Percentiles rank a stretch among this genome's conserved stretches.
These are phyloP conservation scores for Gynostemma pentaphyllum DNA, from an alignment of 306 rosid species.

Conservation along the genomic window DNA sequence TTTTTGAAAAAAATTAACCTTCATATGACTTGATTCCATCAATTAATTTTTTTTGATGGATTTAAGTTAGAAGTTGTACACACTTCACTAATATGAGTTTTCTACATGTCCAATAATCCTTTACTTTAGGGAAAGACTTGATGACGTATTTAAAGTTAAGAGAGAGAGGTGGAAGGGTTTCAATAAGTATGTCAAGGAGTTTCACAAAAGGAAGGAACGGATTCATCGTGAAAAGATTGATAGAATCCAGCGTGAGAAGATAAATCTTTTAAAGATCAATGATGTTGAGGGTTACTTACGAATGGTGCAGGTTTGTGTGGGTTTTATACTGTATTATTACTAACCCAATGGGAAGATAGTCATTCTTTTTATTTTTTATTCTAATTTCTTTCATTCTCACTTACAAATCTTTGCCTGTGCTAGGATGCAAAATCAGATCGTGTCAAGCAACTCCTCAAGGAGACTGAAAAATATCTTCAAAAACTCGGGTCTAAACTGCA, in stretches of 20 bases:
- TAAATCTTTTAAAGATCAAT: slow-evolving; percentile 90
- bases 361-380: neutral
- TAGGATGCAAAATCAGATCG: slow-evolving; percentile 99
- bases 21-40: neutral
- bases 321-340: slow-evolving; percentile 5
- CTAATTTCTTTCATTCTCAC: neutral
- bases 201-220: slow-evolving; percentile 93
- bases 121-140: slow-evolving; percentile 78
- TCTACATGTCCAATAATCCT: slow-evolving; percentile 14
- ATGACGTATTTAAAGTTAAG: slow-evolving; percentile 78
- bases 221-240: slow-evolving; percentile 97
- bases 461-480: slow-evolving; percentile 96
- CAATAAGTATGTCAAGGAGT: slow-evolving; percentile 85
- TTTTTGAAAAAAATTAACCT: slow-evolving; percentile 2
- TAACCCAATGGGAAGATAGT: neutral
- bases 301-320: slow-evolving; percentile 91
- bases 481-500: slow-evolving; percentile 92
- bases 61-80: neutral
- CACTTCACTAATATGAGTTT: neutral
- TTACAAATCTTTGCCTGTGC: slow-evolving; percentile 11
- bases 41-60: neutral
- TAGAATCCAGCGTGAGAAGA: slow-evolving; percentile 97
- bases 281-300: slow-evolving; percentile 98
- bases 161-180: slow-evolving; percentile 91
- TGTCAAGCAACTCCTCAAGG: slow-evolving; percentile 96